Base-by-base conservation (phyloP, 2,329 filamentous ascomycete species). In the Periconia macrospinosa region DNA sequence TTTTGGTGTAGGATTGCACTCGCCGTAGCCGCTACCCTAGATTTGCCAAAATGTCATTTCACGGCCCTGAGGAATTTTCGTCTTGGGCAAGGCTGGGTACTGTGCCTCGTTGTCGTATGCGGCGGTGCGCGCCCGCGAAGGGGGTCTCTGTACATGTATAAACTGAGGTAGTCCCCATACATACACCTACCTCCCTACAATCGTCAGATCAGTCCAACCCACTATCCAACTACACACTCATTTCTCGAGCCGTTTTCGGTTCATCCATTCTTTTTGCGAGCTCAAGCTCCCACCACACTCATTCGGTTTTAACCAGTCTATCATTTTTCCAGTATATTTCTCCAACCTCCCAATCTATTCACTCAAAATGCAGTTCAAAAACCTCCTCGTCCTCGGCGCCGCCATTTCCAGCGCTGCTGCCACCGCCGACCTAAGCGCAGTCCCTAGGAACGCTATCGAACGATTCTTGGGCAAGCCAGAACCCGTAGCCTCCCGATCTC, bases 301-400 rank as follows among this genome's bases (percentile, higher is more conserved):
- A 30, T 50, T 50, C 23, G 23, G n/a, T 49, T 30, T 41, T 8
- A 17, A 30, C 35, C 10, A 41, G 17, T 40, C 30, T 37, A 20
- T 41, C 47, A 15, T 41, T 27, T 27, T 15, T 17, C 8, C 23
- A 27, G 8, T 27, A 27, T 27, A 27, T 27, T 27, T 8, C 23
- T 27, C 23, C 5, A 27, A 27, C 3, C 23, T 27, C 23, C 23
- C 23, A 8, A 27, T 27, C 8, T 8, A 27, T 8, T 8, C 15
- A 50, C 33, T 44, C 20, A 44, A 8, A 50, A 66, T 67, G 62
- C 52, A 63, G 41, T 51, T 58, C 52, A 67, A 62, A 48, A 44
- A 46, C 37, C 45, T 57, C 41, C 23, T 63, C n/a, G 45, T 63
- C 49, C 40, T 55, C 44, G 41, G 54, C 33, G 60, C 59, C 55